A percentile compares a stretch with the other conserved stretches of the same genome.
Evolutionary conservation across 345 rosid species (phyloP).

Genomic region (Theobroma cacao): DNA sequence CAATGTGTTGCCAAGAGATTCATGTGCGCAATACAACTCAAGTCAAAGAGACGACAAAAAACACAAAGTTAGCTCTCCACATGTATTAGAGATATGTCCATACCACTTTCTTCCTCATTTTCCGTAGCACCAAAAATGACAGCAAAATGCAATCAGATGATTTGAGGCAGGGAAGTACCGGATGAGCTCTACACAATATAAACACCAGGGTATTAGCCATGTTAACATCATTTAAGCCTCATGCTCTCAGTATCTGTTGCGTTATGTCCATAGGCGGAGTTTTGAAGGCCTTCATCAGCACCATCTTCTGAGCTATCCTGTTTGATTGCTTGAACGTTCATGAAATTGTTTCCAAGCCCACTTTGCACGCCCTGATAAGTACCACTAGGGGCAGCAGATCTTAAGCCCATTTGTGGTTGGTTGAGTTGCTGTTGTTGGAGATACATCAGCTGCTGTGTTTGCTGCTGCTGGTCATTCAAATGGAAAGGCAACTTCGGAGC

Average conservation of each 20-base stretch:
- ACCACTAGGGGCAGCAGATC: slow-evolving; percentile 10
- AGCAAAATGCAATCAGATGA: background rate
- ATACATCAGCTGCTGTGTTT: slow-evolving; percentile 3
- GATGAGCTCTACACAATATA: background rate
- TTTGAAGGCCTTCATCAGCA: background rate
- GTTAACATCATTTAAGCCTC: background rate
- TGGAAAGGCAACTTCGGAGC: slow-evolving; percentile 18
- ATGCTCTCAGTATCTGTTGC: background rate
- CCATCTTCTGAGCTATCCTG: slow-evolving; percentile 7
- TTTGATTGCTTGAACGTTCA: slow-evolving; percentile 2
- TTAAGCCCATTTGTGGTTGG: slow-evolving; percentile 23
- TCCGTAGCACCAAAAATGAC: background rate
- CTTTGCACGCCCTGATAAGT: slow-evolving; percentile 15
- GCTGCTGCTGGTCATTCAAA: slow-evolving; percentile 23
- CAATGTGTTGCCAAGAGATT: background rate
- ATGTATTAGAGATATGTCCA: background rate
- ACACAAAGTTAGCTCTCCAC: background rate
- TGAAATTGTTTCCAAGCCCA: slow-evolving; percentile 12
- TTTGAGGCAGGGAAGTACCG: background rate
- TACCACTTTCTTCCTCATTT: background rate
- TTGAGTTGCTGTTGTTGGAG: slow-evolving; percentile 27
- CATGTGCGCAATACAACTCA: background rate
- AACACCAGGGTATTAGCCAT: background rate
- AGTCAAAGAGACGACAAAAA: background rate
- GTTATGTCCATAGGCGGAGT: background rate